Evolutionary conservation across 331 rosid species (phyloP), one percentile per base, ranked within the genome.

Genomic region (Malus hybrid): DNA sequence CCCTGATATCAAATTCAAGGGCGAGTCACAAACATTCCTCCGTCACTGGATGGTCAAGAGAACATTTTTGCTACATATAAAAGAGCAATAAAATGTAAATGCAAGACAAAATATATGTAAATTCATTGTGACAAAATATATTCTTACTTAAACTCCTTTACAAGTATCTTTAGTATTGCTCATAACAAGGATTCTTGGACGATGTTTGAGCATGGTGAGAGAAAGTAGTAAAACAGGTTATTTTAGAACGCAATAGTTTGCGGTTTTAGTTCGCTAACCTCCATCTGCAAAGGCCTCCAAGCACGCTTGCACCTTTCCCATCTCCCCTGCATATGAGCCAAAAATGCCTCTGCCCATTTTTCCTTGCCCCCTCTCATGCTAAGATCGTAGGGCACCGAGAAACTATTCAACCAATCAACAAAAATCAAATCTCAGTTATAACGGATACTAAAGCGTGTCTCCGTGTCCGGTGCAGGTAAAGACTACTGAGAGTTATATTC

Each of bases 281-380:
- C 93, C 93, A 93, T 78, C 71, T 73, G 77, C 85, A 93, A 76
- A 48, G 85, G 85, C 74, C 85, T 83, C 97, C 97, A 93, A 75
- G 84, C 89, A 70, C 54, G 75, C 67, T 85, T 81, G 84, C 93
- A 86, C 79, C 84, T 88, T 78, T 84, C 91, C 96, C 89, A 86
- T 79, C 86, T 93, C 28, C 81, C 80, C 70, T 72, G 84, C 91
- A 91, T 87, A 44, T 76, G 85, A 80, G 80, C 84, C 80, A 88
- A 71, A 82, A 84, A 88, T 36, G 80, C 80, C 83, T 80, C 83
- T 22, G 90, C 97, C 98, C 98, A 91, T 73, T 83, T 60, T 80
- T 93, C 97, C 67, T 80, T 88, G 71, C 85, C 76, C 85, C 89
- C 98, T 78, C 88, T 71, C 76, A 79, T 73, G 93, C 98, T 93